phyloP scores from a whole-genome alignment of 2,329 filamentous ascomycete genomes.

The Diplocarpon mali region DNA sequence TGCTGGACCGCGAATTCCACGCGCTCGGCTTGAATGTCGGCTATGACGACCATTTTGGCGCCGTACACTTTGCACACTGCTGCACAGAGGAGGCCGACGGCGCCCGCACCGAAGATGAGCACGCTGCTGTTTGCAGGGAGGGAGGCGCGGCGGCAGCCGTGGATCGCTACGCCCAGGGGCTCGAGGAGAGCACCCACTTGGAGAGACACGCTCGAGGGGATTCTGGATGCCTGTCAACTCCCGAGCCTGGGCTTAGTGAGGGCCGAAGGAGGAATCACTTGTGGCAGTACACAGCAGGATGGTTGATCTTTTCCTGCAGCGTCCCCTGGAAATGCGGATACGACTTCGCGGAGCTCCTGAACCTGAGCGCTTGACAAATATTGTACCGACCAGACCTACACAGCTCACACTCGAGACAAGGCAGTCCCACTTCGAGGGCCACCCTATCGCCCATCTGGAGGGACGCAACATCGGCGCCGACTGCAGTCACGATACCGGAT shows the following conservation, averaged over 20 bases:
- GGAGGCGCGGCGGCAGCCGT: constrained; percentile 71
- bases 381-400: constrained; percentile 91
- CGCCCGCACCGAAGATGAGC: constrained; percentile 83
- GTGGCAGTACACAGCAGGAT: constrained; percentile 92
- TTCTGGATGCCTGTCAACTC: constrained; percentile 14
- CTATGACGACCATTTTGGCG: constrained; percentile 81
- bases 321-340: constrained; percentile 29
- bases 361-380: constrained; percentile 57
- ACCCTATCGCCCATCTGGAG: constrained; percentile 82
- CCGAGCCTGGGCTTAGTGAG: not conserved
- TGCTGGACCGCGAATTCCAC: constrained; percentile 57
- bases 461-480: constrained; percentile 64
- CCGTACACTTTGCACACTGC: constrained; percentile 52
- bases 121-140: constrained; percentile 74
- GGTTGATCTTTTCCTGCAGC: constrained; percentile 50
- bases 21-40: constrained; percentile 84
- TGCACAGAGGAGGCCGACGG: constrained; percentile 59
- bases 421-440: constrained; percentile 86
- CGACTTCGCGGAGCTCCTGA: constrained; percentile 28
- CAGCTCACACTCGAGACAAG: constrained; percentile 80
- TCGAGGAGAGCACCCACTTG: constrained; percentile 87
- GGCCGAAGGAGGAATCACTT: constrained; percentile 36
- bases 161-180: constrained; percentile 80
- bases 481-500: constrained; percentile 69
- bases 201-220: constrained; percentile 62